Percentiles rank a stretch among this genome's conserved stretches.
These are phyloP conservation scores for Xylariaceae sp. DNA, from an alignment of 2,329 filamentous ascomycete species.

Conservation along the genomic window DNA sequence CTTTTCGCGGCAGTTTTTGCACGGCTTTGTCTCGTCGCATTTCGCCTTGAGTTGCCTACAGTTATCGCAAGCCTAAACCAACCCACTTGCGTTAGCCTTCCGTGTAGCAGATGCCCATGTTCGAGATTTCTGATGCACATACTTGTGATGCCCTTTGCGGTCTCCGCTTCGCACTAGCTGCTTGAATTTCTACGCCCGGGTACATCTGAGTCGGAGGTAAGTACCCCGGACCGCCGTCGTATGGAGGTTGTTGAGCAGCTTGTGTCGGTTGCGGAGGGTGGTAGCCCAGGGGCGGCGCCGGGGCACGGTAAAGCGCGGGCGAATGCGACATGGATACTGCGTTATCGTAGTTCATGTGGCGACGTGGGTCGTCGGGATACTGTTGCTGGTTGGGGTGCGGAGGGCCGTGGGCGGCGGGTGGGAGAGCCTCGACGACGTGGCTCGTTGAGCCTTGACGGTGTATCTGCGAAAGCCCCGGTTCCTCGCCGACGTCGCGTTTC, in stretches of 20 bases:
- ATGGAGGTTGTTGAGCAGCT: conserved; percentile 29
- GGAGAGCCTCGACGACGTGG: conserved; percentile 34
- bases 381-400: conserved; percentile 31
- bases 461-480: conserved; percentile 38
- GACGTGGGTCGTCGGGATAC: conserved; percentile 43
- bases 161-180: conserved; percentile 50
- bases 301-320: conserved; percentile 33
- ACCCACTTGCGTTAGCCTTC: conserved; percentile 21
- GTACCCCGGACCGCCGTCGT: conserved; percentile 36
- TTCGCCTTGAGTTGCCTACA: conserved; percentile 85
- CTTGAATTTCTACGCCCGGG: conserved; percentile 36
- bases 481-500: conserved; percentile 52
- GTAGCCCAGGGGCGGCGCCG: conserved; percentile 24
- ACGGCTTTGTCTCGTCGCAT: conserved; percentile 80
- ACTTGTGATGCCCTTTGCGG: conserved; percentile 62
- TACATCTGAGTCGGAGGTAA: conserved; percentile 33
- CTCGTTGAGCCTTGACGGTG: conserved; percentile 51
- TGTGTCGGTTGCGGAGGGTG: conserved; percentile 29
- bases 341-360: conserved; percentile 51
- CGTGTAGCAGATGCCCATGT: not conserved
- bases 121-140: conserved; percentile 16
- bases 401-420: conserved; percentile 34
- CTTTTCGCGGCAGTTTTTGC: conserved; percentile 85
- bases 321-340: conserved; percentile 42
- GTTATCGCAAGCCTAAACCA: conserved; percentile 74